These are phyloP conservation scores for Lentinus brumalis DNA, from an alignment of 768 basidiomycete species.

Conservation along the genomic window DNA sequence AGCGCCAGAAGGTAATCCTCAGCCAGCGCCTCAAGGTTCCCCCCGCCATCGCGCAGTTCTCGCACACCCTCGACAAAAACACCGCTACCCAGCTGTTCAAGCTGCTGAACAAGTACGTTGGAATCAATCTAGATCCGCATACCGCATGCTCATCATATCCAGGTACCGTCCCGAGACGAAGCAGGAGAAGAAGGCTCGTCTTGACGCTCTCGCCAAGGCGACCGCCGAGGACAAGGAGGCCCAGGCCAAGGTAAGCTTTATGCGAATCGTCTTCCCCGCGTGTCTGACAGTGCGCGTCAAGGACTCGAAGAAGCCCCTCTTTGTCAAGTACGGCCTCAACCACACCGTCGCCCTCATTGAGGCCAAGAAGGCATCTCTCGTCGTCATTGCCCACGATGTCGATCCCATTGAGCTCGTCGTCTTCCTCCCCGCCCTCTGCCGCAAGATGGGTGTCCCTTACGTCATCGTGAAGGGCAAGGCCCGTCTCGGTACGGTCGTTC, in stretches of 20 bases:
- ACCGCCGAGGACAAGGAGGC: conserved; percentile 79
- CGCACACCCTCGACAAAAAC: conserved; percentile 98
- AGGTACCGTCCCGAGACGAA: conserved; percentile 88
- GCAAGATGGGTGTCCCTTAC: conserved; percentile 99
- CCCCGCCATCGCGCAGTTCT: conserved; percentile 97
- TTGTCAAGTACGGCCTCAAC: conserved; percentile 96
- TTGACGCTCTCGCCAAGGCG: conserved; percentile 74
- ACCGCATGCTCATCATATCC: background rate
- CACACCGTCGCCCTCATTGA: conserved; percentile 95
- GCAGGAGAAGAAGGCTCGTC: conserved; percentile 96
- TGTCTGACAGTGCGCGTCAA: conserved; percentile 26
- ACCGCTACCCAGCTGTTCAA: conserved; percentile 98
- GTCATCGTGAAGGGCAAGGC: conserved; percentile 99
- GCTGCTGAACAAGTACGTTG: conserved; percentile 83
- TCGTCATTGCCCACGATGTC: conserved; percentile 96
- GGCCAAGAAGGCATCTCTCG: conserved; percentile 96
- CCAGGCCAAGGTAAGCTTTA: conserved; percentile 45
- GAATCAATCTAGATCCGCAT: background rate
- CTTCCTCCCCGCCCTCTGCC: conserved; percentile 96
- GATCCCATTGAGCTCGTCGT: conserved; percentile 99
- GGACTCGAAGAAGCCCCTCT: conserved; percentile 93
- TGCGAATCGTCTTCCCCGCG: no score
- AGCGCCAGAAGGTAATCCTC: conserved; percentile 98
- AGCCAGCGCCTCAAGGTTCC: conserved; percentile 98
- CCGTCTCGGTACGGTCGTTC: conserved; percentile 94